A percentile compares a stretch with the other conserved stretches of the same genome.
phyloP scores from a whole-genome alignment of 306 rosid species.

The Neltuma alba region DNA sequence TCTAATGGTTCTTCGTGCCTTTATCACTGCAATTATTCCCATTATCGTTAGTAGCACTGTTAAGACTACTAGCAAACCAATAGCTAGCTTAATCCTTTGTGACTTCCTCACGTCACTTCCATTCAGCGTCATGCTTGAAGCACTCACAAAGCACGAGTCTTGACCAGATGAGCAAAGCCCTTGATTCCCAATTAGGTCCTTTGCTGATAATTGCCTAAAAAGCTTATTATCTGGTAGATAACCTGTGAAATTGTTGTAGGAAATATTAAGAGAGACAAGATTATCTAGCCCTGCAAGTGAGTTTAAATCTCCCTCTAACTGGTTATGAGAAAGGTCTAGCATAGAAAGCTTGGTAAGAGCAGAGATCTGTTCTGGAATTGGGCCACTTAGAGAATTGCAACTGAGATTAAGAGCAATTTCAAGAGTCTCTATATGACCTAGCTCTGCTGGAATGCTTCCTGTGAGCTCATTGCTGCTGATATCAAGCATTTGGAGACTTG shows the following conservation, averaged over 20 bases:
- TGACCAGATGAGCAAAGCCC: slow-evolving; percentile 70
- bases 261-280: slow-evolving; percentile 87
- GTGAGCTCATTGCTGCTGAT: slow-evolving; percentile 76
- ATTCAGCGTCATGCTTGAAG: slow-evolving; percentile 42
- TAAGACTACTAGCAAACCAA: slow-evolving; percentile 68
- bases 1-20: slow-evolving; percentile 58
- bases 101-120: slow-evolving; percentile 48
- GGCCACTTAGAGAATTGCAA: slow-evolving; percentile 69
- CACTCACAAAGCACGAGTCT: slow-evolving; percentile 68
- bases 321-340: slow-evolving; percentile 84
- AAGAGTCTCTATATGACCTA: slow-evolving; percentile 63
- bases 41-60: slow-evolving; percentile 68
- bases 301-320: slow-evolving; percentile 72
- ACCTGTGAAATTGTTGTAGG: slow-evolving; percentile 73
- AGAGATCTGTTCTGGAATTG: slow-evolving; percentile 74
- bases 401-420: slow-evolving; percentile 90
- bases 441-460: slow-evolving; percentile 71
- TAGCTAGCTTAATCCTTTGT: slow-evolving; percentile 67
- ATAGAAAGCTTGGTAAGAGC: slow-evolving; percentile 77
- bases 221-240: slow-evolving; percentile 86
- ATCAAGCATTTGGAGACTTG: slow-evolving; percentile 85
- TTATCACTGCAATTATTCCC: slow-evolving; percentile 81
- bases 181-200: slow-evolving; percentile 68
- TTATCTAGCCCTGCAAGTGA: slow-evolving; percentile 70
- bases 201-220: slow-evolving; percentile 72